Conservation (phyloP, 345 rosid species). For the Erysimum cheiranthoides region DNA sequence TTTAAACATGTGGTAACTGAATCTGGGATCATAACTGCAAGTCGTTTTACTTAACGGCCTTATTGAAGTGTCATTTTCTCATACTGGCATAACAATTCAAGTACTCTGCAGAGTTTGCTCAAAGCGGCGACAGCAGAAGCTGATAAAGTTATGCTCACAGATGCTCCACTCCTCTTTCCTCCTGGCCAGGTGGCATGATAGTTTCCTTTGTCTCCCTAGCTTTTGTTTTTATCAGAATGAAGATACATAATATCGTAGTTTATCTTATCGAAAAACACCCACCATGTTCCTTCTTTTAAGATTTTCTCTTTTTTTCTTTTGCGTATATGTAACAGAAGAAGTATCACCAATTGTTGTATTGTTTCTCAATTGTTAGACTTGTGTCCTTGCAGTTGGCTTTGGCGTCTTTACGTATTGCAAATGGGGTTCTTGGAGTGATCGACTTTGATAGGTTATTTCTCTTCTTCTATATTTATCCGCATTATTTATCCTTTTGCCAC, state of each 20-base stretch:
- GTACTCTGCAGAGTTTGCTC: conserved; percentile 60
- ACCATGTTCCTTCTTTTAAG: conserved; percentile 14
- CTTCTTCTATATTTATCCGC: not conserved
- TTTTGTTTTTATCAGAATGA: conserved; percentile 1
- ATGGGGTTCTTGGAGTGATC: conserved; percentile 59
- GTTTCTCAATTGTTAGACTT: conserved; percentile 20
- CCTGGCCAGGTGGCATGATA: conserved; percentile 81
- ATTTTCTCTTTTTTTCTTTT: not conserved
- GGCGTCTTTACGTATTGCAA: conserved; percentile 76
- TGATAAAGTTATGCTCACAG: conserved; percentile 90
- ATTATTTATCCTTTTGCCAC: not conserved
- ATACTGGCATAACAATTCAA: conserved; percentile 33
- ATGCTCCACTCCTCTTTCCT: conserved; percentile 87
- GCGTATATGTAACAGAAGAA: not conserved
- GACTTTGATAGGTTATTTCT: conserved; percentile 77
- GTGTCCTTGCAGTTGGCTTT: conserved; percentile 71
- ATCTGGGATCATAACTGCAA: conserved; percentile 3
- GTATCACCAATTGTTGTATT: not conserved
- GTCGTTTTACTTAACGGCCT: not conserved
- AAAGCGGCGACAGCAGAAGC: conserved; percentile 70
- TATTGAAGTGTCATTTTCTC: conserved; percentile 22
- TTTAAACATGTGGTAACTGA: conserved; percentile 8
- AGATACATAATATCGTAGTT: not conserved
- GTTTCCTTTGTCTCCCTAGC: conserved; percentile 9
- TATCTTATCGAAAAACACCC: conserved; percentile 5